Evolutionary conservation across 208 protist species (phyloP).

Genomic region (Entamoeba dispar): DNA sequence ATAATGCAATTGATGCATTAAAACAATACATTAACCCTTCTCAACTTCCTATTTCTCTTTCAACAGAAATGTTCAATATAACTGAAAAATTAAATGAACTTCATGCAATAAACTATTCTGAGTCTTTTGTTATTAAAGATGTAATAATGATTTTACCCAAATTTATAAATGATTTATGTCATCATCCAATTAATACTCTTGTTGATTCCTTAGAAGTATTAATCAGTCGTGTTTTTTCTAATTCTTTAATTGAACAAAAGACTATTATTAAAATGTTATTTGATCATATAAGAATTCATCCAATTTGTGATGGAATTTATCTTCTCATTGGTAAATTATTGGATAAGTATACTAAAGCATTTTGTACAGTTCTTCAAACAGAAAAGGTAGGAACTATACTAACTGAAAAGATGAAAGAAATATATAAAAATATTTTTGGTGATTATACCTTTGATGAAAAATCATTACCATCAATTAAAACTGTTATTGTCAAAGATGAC

Average conservation of each 20-base stretch:
- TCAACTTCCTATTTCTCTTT: neutral
- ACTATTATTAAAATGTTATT: neutral
- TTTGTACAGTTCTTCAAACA: neutral
- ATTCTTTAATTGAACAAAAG: neutral
- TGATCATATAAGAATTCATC: neutral
- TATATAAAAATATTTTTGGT: neutral
- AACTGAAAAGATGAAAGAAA: neutral
- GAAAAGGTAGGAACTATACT: neutral
- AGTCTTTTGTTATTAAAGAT: neutral
- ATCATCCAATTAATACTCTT: neutral
- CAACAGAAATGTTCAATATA: neutral
- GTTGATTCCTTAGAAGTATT: neutral
- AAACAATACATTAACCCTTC: neutral
- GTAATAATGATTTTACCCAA: neutral
- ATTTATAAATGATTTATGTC: neutral
- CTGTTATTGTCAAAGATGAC: neutral
- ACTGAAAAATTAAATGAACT: no score
- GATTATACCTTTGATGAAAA: neutral
- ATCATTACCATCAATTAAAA: neutral
- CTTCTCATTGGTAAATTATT: neutral
- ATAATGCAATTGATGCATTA: neutral
- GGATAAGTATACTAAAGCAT: neutral
- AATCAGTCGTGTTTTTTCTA: neutral
- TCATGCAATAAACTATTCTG: no score
- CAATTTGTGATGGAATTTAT: neutral